A percentile compares a stretch with the other conserved stretches of the same genome.
These are phyloP conservation scores for Prunus padus DNA, from an alignment of 306 rosid genomes.

Conservation along the genomic window DNA sequence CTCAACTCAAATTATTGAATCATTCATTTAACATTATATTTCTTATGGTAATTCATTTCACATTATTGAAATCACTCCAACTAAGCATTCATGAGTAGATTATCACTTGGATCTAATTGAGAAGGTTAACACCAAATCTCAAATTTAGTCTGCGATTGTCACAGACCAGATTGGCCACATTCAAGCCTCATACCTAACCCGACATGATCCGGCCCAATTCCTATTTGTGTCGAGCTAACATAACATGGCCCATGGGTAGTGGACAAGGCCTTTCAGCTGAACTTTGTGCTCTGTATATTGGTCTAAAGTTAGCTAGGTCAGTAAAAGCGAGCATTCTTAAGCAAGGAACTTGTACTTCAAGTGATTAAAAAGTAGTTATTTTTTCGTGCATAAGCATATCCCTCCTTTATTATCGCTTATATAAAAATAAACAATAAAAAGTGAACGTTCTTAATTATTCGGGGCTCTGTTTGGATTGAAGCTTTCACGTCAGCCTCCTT, in stretches of 20 bases:
- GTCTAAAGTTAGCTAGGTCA: neutral
- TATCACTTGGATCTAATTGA: conserved; percentile 2
- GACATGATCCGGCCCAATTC: too few relatives aligned
- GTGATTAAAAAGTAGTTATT: too few relatives aligned
- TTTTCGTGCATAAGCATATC: fast-evolving
- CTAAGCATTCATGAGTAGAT: neutral
- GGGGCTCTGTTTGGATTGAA: neutral
- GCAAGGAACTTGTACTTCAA: too few relatives aligned
- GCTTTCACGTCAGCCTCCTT: neutral
- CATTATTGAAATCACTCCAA: neutral
- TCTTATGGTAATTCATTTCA: neutral
- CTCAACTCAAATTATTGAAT: neutral
- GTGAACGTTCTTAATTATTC: too few relatives aligned
- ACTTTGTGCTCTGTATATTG: neutral
- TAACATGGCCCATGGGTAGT: neutral
- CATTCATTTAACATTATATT: neutral
- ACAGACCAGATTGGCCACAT: conserved; percentile 12
- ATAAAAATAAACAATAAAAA: too few relatives aligned
- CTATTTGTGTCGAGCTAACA: too few relatives aligned
- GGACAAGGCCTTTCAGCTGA: neutral
- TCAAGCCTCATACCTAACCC: too few relatives aligned
- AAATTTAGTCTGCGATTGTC: conserved; percentile 2
- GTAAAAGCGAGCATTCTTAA: too few relatives aligned
- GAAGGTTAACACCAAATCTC: conserved; percentile 7
- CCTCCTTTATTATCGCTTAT: too few relatives aligned